Percentiles rank a stretch among this genome's conserved stretches.
phyloP scores from a whole-genome alignment of 176 grass and related monocot species.

The Typha latifolia region DNA sequence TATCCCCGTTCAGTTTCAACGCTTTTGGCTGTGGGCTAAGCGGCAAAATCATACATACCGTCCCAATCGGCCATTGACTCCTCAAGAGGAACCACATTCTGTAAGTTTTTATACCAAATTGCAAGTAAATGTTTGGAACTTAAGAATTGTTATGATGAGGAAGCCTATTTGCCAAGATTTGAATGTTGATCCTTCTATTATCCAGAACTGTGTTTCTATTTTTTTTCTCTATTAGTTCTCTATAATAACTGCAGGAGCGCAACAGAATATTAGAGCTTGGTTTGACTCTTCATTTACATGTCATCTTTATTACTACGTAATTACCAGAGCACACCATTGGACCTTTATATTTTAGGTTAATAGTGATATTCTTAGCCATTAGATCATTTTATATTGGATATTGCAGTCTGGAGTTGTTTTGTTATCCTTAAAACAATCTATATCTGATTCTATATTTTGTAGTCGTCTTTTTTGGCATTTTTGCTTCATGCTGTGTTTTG shows the following conservation, averaged over 20 bases:
- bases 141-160: not conserved
- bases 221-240: not conserved
- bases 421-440: too few relatives aligned
- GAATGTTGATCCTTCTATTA: not conserved
- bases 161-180: not conserved
- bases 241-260: too few relatives aligned
- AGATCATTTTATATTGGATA: too few relatives aligned
- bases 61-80: conserved; percentile 76
- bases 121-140: not conserved
- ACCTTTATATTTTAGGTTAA: too few relatives aligned
- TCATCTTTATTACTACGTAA: too few relatives aligned
- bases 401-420: too few relatives aligned
- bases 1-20: conserved; percentile 73
- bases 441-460: not conserved
- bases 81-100: conserved; percentile 70
- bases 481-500: not conserved
- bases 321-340: too few relatives aligned
- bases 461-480: not conserved
- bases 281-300: too few relatives aligned
- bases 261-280: too few relatives aligned
- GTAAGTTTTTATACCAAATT: conserved; percentile 33
- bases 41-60: conserved; percentile 97
- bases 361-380: too few relatives aligned
- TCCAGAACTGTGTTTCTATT: not conserved
- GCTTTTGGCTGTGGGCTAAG: conserved; percentile 99